phyloP scores from a whole-genome alignment of 192 early-diverging fungal species.

The Phycomyces nitens region DNA sequence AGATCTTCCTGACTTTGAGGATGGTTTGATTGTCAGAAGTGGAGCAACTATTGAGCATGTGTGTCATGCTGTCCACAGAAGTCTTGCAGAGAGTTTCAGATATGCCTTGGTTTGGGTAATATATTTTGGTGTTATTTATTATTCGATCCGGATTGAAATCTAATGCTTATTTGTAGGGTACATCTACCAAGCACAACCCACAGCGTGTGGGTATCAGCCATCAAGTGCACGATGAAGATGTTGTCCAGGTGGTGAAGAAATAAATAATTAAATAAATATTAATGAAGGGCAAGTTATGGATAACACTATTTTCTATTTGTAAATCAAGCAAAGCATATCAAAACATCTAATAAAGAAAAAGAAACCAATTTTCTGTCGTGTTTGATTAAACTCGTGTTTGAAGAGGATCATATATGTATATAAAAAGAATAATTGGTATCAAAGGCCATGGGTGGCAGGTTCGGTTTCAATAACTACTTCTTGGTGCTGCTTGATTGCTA shows the following conservation, averaged over 20 bases:
- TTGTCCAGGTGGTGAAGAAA: conserved; percentile 80
- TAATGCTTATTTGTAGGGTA: conserved; percentile 42
- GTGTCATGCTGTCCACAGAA: conserved; percentile 87
- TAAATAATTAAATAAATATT: not conserved
- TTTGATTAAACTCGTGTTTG: too few relatives aligned
- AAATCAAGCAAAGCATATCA: too few relatives aligned
- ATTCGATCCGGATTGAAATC: too few relatives aligned
- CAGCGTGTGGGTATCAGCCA: conserved; percentile 89
- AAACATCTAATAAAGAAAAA: too few relatives aligned
- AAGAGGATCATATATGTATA: too few relatives aligned
- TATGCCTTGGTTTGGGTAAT: conserved; percentile 93
- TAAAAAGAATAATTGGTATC: not conserved
- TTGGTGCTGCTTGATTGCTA: conserved; percentile 38
- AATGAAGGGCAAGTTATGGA: not conserved
- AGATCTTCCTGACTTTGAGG: conserved; percentile 91
- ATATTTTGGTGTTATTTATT: conserved; percentile 5
- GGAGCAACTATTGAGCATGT: conserved; percentile 81
- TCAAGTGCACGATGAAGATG: conserved; percentile 89
- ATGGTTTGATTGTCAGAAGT: conserved; percentile 82
- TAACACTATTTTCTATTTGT: too few relatives aligned
- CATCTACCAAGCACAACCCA: conserved; percentile 94
- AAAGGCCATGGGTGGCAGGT: not conserved
- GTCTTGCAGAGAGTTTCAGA: conserved; percentile 81
- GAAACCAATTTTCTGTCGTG: too few relatives aligned
- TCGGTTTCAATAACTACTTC: conserved; percentile 34